A percentile compares a stretch with the other conserved stretches of the same genome.
phyloP scores from a whole-genome alignment of 306 rosid genomes.

The Abrus precatorius region DNA sequence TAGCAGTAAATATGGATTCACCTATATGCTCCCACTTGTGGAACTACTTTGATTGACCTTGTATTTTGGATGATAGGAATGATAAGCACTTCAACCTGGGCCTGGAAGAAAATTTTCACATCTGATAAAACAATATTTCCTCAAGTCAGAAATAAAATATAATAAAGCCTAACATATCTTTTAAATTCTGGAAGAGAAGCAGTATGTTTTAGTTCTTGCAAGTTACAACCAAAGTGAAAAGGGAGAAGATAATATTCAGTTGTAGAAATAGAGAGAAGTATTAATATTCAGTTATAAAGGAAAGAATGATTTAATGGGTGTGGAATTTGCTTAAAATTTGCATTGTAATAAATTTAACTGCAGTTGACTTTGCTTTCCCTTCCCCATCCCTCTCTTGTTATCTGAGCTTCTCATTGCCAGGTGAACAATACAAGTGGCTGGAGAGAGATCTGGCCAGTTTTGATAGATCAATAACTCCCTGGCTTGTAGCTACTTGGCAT shows the following conservation, averaged over 20 bases:
- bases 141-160: not conserved
- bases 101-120: not conserved
- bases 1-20: conserved; percentile 4
- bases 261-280: conserved; percentile 8
- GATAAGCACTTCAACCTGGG: not conserved
- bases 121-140: not conserved
- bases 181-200: conserved; percentile 7
- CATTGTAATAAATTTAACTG: not conserved
- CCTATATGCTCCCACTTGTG: not conserved
- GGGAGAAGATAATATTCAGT: conserved; percentile 9
- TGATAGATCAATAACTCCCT: conserved; percentile 81
- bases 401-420: conserved; percentile 50
- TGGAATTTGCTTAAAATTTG: conserved; percentile 4
- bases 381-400: not conserved
- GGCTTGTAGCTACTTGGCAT: conserved; percentile 90
- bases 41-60: conserved; percentile 18
- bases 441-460: conserved; percentile 75
- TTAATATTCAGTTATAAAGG: conserved; percentile 1
- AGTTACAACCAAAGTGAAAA: conserved; percentile 1
- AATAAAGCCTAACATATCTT: not conserved
- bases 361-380: not conserved
- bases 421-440: conserved; percentile 82
- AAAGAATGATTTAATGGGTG: not conserved
- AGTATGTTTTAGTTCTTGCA: not conserved
- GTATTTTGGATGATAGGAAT: not conserved